Evolutionary conservation across 805 yeast genomes (phyloP), one percentile per base, ranked within the genome.

Genomic region (Metschnikowia matae): DNA sequence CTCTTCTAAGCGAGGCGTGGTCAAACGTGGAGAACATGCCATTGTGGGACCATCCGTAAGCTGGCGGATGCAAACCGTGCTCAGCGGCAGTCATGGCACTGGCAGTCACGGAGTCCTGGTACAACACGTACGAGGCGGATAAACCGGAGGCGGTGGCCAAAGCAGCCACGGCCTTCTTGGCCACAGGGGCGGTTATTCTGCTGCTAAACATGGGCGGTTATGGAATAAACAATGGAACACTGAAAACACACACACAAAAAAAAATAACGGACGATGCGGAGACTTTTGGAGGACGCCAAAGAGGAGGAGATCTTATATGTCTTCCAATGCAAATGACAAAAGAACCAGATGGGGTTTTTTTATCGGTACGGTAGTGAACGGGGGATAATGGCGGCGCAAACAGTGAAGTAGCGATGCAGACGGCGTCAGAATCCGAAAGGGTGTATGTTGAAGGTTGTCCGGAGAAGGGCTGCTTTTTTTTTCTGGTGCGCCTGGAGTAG

Each of bases 51-150:
- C 98, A 94, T 50, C 83, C 86, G 70, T 79, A 91, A 52, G 84
- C 84, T 56, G 98, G 96, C 35, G 99, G 85, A 72, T 94, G 99
- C 68, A 94, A 81, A 61, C 99, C 99, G 75, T 94, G 98, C 77
- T 94, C 99, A 60, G 98, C 97, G 59, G 94, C 95, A 50, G 99
- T 91, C 96, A 92, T 87, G 66, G 98, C 98, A 64, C 81, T 83
- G 52, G 97, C 97, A 56, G 89, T 84, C 70, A 84, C 81, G 31
- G 90, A 79, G 70, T 89, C 96, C 65, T 87, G 82, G 75, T 89
- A 89, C 65, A 87, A 76, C 64, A 86, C 75, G 69, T 85, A 87
- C 52, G 94, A 86, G 43, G 95, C 89, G 51, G 89, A 80, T 55
- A 87, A 74, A 59, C 96, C 96, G 52, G 88, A 79, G 46, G 82